A percentile compares a stretch with the other conserved stretches of the same genome.
Evolutionary conservation across 495 filamentous ascomycete genomes (phyloP).

Genomic region (Aspergillus heteromorphus): DNA sequence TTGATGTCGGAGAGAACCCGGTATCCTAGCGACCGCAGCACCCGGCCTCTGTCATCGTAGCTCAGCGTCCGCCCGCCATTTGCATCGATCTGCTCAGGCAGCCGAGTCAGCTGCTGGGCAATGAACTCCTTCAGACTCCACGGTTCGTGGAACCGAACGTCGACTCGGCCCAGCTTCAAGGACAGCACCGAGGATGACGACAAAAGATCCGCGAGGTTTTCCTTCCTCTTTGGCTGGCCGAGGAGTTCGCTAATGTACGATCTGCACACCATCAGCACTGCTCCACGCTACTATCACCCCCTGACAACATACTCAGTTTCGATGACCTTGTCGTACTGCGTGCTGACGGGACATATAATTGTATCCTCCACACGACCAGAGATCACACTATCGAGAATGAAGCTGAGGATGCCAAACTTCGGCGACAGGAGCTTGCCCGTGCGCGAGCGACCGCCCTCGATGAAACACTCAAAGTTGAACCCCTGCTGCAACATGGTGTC

Average conservation of each 20-base stretch:
- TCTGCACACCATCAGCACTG: conserved; percentile 23
- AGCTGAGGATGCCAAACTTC: conserved; percentile 94
- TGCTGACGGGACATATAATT: conserved; percentile 89
- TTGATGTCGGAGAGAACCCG: conserved; percentile 92
- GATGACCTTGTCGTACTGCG: conserved; percentile 97
- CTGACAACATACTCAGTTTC: conserved; percentile 66
- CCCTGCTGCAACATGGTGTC: conserved; percentile 86
- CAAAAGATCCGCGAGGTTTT: conserved; percentile 84
- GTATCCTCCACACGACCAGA: conserved; percentile 86
- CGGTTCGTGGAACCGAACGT: conserved; percentile 91
- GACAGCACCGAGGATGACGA: conserved; percentile 84
- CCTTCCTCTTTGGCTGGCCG: conserved; percentile 89
- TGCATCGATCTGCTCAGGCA: conserved; percentile 27
- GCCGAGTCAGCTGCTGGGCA: conserved; percentile 57
- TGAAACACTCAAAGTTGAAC: conserved; percentile 94
- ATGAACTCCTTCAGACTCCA: conserved; percentile 85
- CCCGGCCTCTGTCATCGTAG: conserved; percentile 49
- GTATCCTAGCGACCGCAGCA: conserved; percentile 82
- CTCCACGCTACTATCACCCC: background rate
- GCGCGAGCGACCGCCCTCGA: conserved; percentile 86
- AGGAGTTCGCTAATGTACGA: conserved; percentile 92
- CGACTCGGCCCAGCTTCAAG: conserved; percentile 82
- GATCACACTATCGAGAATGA: conserved; percentile 82
- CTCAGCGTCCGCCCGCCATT: conserved; percentile 34
- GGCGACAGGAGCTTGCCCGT: conserved; percentile 91